Evolutionary conservation across 179 eudicot species (phyloP).

Genomic region (Nepenthes alata): DNA sequence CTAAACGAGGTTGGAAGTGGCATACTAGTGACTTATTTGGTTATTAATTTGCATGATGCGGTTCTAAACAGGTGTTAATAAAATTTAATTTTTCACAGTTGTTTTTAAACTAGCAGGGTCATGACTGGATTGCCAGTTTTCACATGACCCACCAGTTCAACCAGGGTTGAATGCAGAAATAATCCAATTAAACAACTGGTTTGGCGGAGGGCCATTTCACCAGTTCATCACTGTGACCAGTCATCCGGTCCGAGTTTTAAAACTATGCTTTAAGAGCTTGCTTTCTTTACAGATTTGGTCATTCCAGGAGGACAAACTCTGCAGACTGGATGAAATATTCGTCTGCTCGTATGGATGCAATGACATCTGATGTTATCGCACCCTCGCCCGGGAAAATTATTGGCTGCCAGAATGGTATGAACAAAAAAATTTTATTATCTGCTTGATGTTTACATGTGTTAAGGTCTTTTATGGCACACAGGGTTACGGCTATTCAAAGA

Average conservation of each 20-base stretch:
- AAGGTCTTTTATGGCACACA: conserved; percentile 8
- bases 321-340: conserved; percentile 29
- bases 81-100: too few species aligned
- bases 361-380: conserved; percentile 58
- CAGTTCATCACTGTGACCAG: background rate
- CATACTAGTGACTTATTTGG: too few species aligned
- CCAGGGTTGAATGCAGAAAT: too few species aligned
- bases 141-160: too few species aligned
- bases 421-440: background rate
- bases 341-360: conserved; percentile 36
- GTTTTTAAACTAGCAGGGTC: too few species aligned
- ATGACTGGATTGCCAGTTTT: too few species aligned
- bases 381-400: conserved; percentile 70
- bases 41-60: too few species aligned
- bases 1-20: too few species aligned
- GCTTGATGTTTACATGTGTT: background rate
- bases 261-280: background rate
- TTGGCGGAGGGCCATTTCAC: background rate
- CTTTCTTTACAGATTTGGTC: conserved; percentile 26
- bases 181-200: too few species aligned
- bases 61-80: too few species aligned
- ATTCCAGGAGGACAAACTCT: conserved; percentile 28
- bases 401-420: conserved; percentile 60
- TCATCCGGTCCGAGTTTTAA: too few species aligned
- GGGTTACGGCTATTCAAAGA: conserved; percentile 66